These are phyloP conservation scores for Crassisporium funariophilum DNA, from an alignment of 768 basidiomycete genomes.

Conservation along the genomic window DNA sequence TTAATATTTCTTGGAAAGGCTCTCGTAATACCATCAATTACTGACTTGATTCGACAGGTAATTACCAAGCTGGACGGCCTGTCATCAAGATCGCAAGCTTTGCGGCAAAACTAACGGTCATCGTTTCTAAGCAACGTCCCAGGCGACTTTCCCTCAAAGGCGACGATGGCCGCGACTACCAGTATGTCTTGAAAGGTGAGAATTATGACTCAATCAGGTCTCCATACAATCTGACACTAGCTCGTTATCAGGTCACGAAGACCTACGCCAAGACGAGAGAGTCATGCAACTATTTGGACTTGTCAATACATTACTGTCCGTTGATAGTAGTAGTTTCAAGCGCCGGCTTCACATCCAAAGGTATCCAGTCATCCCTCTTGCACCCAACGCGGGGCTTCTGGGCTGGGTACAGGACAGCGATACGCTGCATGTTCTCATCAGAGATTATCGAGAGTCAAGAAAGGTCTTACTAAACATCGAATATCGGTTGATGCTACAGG, in stretches of 20 bases:
- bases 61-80: conserved; percentile 86
- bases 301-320: conserved; percentile 90
- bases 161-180: conserved; percentile 91
- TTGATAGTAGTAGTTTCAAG: conserved; percentile 95
- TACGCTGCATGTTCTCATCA: conserved; percentile 93
- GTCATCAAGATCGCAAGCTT: conserved; percentile 85
- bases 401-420: conserved; percentile 97
- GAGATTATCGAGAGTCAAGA: conserved; percentile 93
- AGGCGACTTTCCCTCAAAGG: conserved; percentile 86
- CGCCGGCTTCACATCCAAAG: conserved; percentile 92
- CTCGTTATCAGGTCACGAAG: conserved; percentile 80
- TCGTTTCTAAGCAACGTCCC: conserved; percentile 96
- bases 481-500: conserved; percentile 98
- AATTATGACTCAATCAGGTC: neutral
- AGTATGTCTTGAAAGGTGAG: conserved; percentile 87
- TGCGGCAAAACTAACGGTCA: conserved; percentile 87
- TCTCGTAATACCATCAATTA: neutral
- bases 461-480: conserved; percentile 98
- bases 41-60: conserved; percentile 53
- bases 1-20: conserved; percentile 29
- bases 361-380: conserved; percentile 91
- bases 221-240: neutral
- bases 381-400: conserved; percentile 91
- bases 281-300: conserved; percentile 99
- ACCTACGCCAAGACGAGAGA: conserved; percentile 96